A percentile compares a stretch with the other conserved stretches of the same genome.
These are phyloP conservation scores for Vanderwaltozyma polyspora DNA, from an alignment of 805 yeast species.

Conservation along the genomic window DNA sequence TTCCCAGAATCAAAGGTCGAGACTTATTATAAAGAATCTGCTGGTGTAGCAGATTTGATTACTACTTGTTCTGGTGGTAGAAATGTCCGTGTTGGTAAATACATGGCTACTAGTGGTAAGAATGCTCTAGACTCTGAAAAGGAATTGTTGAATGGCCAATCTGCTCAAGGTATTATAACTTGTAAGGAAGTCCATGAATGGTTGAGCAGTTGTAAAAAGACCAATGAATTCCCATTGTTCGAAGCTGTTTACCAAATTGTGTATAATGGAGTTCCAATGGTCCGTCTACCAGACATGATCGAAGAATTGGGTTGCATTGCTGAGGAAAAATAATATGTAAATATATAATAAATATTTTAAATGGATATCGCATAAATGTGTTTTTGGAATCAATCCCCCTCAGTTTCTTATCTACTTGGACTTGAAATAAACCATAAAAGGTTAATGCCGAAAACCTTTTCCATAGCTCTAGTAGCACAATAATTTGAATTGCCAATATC, in stretches of 20 bases:
- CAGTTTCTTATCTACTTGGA: no score
- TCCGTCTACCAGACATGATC: conserved; percentile 59
- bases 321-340: background rate
- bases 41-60: conserved; percentile 96
- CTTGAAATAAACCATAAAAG: no score
- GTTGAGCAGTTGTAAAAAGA: conserved; percentile 36
- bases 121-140: conserved; percentile 73
- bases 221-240: conserved; percentile 58
- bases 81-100: conserved; percentile 80
- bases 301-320: conserved; percentile 31
- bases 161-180: conserved; percentile 90
- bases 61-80: conserved; percentile 97
- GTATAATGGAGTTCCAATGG: conserved; percentile 60
- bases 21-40: conserved; percentile 86
- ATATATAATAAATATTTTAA: no score
- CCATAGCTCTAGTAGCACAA: no score
- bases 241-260: conserved; percentile 67
- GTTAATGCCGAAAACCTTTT: no score
- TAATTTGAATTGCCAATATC: no score
- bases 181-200: conserved; percentile 83
- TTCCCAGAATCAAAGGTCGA: conserved; percentile 61
- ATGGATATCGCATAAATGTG: no score
- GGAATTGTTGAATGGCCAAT: conserved; percentile 82
- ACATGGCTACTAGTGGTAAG: conserved; percentile 70
- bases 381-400: no score